These are phyloP conservation scores for Alternaria conjuncta DNA, from an alignment of 2,329 filamentous ascomycete species.

Conservation along the genomic window DNA sequence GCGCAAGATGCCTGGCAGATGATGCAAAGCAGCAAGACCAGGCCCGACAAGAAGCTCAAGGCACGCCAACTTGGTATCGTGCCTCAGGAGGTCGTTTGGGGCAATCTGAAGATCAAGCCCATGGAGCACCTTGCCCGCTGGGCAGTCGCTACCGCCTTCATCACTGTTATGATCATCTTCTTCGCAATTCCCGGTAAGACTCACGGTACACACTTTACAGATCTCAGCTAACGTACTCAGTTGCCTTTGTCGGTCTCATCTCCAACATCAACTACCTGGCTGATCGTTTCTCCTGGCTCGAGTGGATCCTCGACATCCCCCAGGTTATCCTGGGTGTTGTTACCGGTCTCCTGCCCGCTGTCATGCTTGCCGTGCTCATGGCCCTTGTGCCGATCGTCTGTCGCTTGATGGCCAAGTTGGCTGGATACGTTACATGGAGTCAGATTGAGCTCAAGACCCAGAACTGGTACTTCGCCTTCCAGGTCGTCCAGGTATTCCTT, in stretches of 20 bases:
- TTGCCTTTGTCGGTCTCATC: constrained; percentile 53
- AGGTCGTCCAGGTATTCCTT: constrained; percentile 93
- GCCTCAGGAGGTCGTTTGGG: constrained; percentile 57
- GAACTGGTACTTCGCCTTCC: constrained; percentile 90
- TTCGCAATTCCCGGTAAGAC: constrained; percentile 50
- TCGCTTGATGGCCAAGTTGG: constrained; percentile 46
- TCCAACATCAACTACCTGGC: constrained; percentile 55
- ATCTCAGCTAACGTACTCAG: constrained; percentile 24
- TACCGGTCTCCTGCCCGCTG: constrained; percentile 54
- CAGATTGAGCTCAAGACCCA: constrained; percentile 75
- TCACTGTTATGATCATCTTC: constrained; percentile 54
- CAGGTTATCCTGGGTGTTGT: constrained; percentile 51
- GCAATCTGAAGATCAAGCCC: constrained; percentile 51
- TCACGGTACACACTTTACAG: neutral
- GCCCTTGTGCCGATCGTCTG: constrained; percentile 53
- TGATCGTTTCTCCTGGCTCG: constrained; percentile 46
- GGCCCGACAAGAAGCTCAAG: constrained; percentile 44
- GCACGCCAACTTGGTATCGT: constrained; percentile 53
- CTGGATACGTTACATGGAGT: constrained; percentile 50
- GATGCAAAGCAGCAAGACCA: constrained; percentile 45
- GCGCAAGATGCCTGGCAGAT: constrained; percentile 87
- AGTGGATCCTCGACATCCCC: constrained; percentile 53
- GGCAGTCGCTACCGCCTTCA: constrained; percentile 46
- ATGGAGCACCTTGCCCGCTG: constrained; percentile 41
- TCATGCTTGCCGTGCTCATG: constrained; percentile 54